Base-by-base conservation (phyloP, 2,329 filamentous ascomycete species). In the Neofusicoccum ribis region DNA sequence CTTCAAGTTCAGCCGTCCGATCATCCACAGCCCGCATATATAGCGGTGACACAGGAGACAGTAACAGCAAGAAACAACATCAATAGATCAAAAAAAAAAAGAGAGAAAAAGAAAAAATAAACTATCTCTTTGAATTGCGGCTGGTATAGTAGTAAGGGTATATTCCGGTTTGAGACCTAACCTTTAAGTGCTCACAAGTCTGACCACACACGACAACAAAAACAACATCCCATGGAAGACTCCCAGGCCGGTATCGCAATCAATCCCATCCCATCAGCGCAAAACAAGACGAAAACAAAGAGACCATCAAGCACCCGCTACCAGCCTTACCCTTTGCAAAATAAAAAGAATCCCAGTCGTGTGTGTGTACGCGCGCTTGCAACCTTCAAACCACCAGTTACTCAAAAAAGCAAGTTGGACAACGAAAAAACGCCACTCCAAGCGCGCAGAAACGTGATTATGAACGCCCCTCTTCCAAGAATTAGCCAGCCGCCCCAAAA, bases 101-200 rank as follows among this genome's bases (percentile, higher is more conserved):
- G 2, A 3, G 23, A 23, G 23, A 1, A 23, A 23, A 23, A 31
- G n/a, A 39, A 61, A 37, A 43, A 27, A 8, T 15, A 20, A n/a
- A 47, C 56, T 60, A 49, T 36, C 31, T 60, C 41, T n/a, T 36
- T 43, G 31, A 44, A 60, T 15, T n/a, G 43, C 43, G 56, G 56
- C 56, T 60, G 43, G 56, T 60, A 60, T 47, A 47, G 43, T 47
- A 51, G 37, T 58, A 60, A 60, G 56, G 56, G 56, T 60, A 60
- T 60, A 60, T 60, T 60, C 56, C 56, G 56, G 56, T 47, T 60
- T 60, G 41, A 37, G 44, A 37, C 56, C 39, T 43, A 47, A 31
- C 41, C 56, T 44, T 60, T 20, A 60, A 20, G 43, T 60, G 56
- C 43, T 47, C 56, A 47, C 56, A 36, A 43, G n/a, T 20, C 37